Evolutionary conservation across 192 early-diverging fungal species (phyloP), one percentile per base, ranked within the genome.

Genomic region (Globomyces pollinis-pini): DNA sequence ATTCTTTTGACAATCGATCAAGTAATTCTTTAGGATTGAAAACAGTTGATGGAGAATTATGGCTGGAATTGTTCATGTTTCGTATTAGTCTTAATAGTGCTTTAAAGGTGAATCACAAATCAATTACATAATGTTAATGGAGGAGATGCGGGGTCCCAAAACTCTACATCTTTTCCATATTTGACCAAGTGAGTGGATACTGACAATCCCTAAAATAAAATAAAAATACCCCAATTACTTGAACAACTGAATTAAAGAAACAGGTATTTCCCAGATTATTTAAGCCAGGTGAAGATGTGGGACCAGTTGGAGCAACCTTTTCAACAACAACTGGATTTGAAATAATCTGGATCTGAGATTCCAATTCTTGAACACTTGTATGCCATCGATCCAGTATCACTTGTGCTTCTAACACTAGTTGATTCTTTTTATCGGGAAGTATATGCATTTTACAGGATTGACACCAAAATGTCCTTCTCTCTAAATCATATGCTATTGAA

Each of bases 231-330:
- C 9, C 45, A 15, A 49, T 20, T 28, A 71, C 78, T 75, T 88
- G 86, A 58, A 86, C 70, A 15, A 84, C 78, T 12, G 84, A 81
- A 54, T 88, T 90, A 68, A 90, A 90, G 50, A 90, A 89, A 58
- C 88, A 88, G 0, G 88, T 89, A 47, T 90, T 88, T 15, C 88
- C 86, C 42, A 90, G 71, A 52, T 90, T 90, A 12, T 42, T 56
- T 11, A 90, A 62, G 0, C 88, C 88, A 2, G 84, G 79, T 11
- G 63, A 42, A n/a, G n/a, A n/a, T n/a, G n/a, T n/a, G n/a, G n/a
- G n/a, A n/a, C n/a, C n/a, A n/a, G n/a, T n/a, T n/a, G n/a, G n/a
- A n/a, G n/a, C n/a, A n/a, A n/a, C n/a, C n/a, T n/a, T n/a, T n/a
- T n/a, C n/a, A n/a, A n/a, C n/a, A n/a, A n/a, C n/a, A n/a, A n/a